Evolutionary conservation across 2,329 filamentous ascomycete genomes (phyloP), one percentile per base, ranked within the genome.

Genomic region (Stachybotrys chartarum): DNA sequence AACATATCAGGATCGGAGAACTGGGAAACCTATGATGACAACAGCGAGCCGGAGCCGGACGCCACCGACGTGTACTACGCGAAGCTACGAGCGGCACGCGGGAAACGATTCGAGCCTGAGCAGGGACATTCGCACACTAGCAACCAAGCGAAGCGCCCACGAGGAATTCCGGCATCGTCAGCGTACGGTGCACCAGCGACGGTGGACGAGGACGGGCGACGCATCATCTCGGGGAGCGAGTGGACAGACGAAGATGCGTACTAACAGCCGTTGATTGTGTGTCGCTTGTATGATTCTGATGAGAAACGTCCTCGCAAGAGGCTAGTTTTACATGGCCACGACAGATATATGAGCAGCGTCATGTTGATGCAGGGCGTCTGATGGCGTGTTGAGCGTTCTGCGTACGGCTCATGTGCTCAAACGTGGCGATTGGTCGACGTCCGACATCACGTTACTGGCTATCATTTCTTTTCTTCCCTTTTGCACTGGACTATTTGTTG

Each of bases 21-120:
- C 70, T 97, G 93, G 93, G 93, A 97, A 72, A 96, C 92, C 10
- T 97, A 94, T 64, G 92, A 94, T 63, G 90, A 96, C 68, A 84
- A 81, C 61, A 91, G 87, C 58, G 87, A 91, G 64, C 83, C 86
- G 0, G 88, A 91, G 64, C 78, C 80, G 30, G 91, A 96, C 67
- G 82, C 82, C 0, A 86, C 85, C 5, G 90, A 94, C 58, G 80
- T 84, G 10, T 95, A 96, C 70, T 90, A 90, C 66, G 87, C 89
- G 60, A 91, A 90, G 70, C 75, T 92, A 54, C 82, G 87, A 56
- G 85, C 86, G 35, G 79, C 86, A 6, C 81, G 84, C 42, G 68
- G 79, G 61, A 92, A 91, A 73, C 80, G 87, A 50, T 78, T 82
- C 57, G 77, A 75, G 24, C 77, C 78, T 12, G 81, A 83, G 51